phyloP scores from a whole-genome alignment of 176 grass and related monocot genomes.

The Dactylis glomerata region DNA sequence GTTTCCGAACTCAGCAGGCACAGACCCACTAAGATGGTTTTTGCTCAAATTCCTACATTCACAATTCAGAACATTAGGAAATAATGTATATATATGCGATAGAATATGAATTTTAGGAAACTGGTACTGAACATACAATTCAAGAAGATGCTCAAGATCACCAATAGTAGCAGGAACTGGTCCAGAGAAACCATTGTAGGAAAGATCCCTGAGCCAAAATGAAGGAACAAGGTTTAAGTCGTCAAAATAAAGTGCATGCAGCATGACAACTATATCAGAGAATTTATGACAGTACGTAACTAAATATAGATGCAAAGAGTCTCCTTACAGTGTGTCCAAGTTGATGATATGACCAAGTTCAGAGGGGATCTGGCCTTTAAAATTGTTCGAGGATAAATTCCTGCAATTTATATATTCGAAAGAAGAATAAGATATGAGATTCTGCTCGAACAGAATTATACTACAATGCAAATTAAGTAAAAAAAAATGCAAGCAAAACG shows the following conservation, averaged over 20 bases:
- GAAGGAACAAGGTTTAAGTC: constrained; percentile 7
- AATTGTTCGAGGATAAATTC: constrained; percentile 93
- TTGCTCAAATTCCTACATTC: constrained; percentile 79
- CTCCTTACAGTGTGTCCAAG: constrained; percentile 92
- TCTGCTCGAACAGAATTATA: neutral
- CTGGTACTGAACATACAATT: constrained; percentile 54
- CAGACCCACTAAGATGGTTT: constrained; percentile 64
- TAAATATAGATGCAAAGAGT: constrained; percentile 18
- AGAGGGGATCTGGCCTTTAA: constrained; percentile 77
- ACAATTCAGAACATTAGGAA: constrained; percentile 17
- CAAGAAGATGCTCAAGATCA: constrained; percentile 97
- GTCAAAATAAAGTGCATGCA: neutral
- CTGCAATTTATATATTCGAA: constrained; percentile 39
- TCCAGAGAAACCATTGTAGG: constrained; percentile 81
- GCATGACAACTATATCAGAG: neutral
- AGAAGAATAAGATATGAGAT: neutral
- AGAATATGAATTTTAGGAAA: neutral
- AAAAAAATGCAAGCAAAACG: neutral
- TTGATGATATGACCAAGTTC: constrained; percentile 91
- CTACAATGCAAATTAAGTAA: neutral
- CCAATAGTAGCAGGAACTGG: constrained; percentile 80
- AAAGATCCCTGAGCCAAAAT: constrained; percentile 79
- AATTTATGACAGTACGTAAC: neutral
- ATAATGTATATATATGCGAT: constrained; percentile 6
- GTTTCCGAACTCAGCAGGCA: constrained; percentile 93